Conservation (phyloP, 2,329 filamentous ascomycete species). For the Pezicula neosporulosa region DNA sequence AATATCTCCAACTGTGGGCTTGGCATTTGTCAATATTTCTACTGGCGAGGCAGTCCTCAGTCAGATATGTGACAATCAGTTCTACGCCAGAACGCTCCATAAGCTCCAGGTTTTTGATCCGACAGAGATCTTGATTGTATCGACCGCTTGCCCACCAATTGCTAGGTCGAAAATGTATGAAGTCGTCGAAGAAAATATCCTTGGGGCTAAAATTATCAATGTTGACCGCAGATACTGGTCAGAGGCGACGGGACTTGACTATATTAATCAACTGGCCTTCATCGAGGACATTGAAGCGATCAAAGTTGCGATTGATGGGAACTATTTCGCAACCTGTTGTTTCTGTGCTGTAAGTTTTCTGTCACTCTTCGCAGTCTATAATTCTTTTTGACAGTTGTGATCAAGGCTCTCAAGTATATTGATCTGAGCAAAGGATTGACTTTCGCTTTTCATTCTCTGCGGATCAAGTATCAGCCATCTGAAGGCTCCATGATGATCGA, state of each 20-base stretch:
- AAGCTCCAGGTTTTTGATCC: constrained; percentile 81
- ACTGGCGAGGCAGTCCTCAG: constrained; percentile 82
- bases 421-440: constrained; percentile 65
- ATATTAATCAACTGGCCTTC: constrained; percentile 76
- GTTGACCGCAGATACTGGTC: constrained; percentile 82
- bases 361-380: background rate
- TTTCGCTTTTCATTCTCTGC: constrained; percentile 76
- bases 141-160: constrained; percentile 61
- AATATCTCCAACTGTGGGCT: constrained; percentile 76
- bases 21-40: constrained; percentile 83
- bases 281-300: constrained; percentile 76
- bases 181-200: constrained; percentile 70
- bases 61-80: constrained; percentile 90
- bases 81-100: constrained; percentile 83
- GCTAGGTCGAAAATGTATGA: constrained; percentile 70
- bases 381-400: background rate
- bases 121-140: constrained; percentile 74
- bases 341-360: constrained; percentile 70
- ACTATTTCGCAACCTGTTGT: constrained; percentile 81
- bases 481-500: constrained; percentile 97
- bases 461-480: constrained; percentile 82
- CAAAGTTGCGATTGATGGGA: constrained; percentile 75
- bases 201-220: constrained; percentile 56
- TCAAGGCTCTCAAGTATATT: constrained; percentile 75
- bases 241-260: constrained; percentile 72